phyloP scores from a whole-genome alignment of 1,284 basidiomycete species.

The Wallemia ichthyophaga region DNA sequence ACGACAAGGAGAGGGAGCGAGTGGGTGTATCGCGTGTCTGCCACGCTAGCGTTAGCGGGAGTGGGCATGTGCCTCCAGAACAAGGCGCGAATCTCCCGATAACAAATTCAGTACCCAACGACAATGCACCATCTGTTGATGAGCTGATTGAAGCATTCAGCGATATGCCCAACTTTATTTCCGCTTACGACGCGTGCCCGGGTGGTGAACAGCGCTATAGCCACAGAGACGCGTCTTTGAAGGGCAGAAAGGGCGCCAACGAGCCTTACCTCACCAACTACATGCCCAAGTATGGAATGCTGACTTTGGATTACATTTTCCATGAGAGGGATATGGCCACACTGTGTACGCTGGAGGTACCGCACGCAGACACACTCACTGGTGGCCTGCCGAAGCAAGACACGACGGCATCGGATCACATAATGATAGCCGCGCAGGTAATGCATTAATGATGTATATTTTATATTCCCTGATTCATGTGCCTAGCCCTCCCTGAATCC shows the following conservation, averaged over 20 bases:
- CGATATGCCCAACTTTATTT: background rate
- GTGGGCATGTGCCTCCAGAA: background rate
- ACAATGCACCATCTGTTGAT: background rate
- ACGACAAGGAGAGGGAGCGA: background rate
- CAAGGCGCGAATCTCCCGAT: background rate
- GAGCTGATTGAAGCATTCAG: background rate
- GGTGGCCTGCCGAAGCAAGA: background rate
- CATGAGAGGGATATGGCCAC: background rate
- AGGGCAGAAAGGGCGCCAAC: background rate
- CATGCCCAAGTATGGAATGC: background rate
- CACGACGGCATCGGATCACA: background rate
- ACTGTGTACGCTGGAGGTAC: background rate
- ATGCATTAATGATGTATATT: background rate
- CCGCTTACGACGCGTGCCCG: background rate
- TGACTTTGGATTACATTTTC: background rate
- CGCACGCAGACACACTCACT: background rate
- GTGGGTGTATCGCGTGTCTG: background rate
- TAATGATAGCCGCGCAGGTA: background rate
- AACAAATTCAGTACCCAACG: background rate
- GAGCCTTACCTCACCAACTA: background rate
- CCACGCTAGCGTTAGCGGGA: background rate
- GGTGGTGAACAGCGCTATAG: background rate
- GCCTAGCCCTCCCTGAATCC: no score
- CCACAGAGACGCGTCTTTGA: background rate
- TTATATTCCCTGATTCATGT: no score